Evolutionary conservation across 257 asterid species (phyloP).

Genomic region (Cordia subcordata): DNA sequence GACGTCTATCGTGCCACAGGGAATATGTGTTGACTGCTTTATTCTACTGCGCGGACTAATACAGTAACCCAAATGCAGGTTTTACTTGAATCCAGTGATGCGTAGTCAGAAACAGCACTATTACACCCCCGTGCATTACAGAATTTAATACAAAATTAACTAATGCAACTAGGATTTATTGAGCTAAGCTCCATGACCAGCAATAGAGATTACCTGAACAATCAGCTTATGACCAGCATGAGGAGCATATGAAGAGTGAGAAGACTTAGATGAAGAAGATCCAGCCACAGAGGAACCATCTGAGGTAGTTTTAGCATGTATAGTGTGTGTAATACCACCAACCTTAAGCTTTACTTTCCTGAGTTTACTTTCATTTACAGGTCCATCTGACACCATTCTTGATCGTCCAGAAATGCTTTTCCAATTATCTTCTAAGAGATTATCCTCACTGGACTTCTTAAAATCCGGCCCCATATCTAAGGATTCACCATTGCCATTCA

Average conservation of each 20-base stretch:
- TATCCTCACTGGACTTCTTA: not conserved
- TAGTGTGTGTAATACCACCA: constrained; percentile 73
- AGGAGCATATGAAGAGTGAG: constrained; percentile 30
- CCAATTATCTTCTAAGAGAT: not conserved
- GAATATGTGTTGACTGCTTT: no score
- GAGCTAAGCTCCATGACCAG: not conserved
- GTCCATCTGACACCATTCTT: constrained; percentile 34
- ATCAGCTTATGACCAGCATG: constrained; percentile 21
- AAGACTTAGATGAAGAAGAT: constrained; percentile 36
- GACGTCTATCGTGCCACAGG: no score
- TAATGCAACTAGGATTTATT: no score
- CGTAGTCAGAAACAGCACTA: no score
- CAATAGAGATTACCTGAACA: constrained; percentile 32
- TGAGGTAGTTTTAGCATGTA: constrained; percentile 43
- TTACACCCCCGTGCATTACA: no score
- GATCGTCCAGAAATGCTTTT: constrained; percentile 18
- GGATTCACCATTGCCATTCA: constrained; percentile 5
- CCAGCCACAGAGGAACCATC: constrained; percentile 47
- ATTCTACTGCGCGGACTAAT: no score
- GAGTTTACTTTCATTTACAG: constrained; percentile 38
- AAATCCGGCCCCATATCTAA: constrained; percentile 13
- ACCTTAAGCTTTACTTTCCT: constrained; percentile 73
- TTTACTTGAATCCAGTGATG: no score
- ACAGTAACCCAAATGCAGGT: no score
- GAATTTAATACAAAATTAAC: no score